Percentiles rank a stretch among this genome's conserved stretches.
These are phyloP conservation scores for Claviceps humidiphila DNA, from an alignment of 2,329 filamentous ascomycete genomes.

Conservation along the genomic window DNA sequence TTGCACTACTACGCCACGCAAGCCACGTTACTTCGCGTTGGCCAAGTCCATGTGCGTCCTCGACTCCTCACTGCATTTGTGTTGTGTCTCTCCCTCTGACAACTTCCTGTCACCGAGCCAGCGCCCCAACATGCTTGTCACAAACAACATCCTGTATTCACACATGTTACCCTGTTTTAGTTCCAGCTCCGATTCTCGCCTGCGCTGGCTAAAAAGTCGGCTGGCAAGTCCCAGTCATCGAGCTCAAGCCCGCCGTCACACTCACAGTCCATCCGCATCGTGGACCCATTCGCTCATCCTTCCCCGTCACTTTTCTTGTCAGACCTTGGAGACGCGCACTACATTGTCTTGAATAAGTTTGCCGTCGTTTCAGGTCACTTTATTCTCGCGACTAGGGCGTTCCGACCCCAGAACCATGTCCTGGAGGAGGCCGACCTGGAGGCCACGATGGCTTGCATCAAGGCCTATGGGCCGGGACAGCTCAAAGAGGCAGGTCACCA, in stretches of 20 bases:
- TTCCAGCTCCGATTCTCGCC: slow-evolving; percentile 64
- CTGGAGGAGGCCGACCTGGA: slow-evolving; percentile 48
- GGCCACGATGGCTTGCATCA: slow-evolving; percentile 47
- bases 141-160: neutral
- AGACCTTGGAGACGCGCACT: slow-evolving; percentile 39
- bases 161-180: slow-evolving; percentile 22
- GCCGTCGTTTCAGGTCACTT: slow-evolving; percentile 59
- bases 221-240: slow-evolving; percentile 17
- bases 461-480: slow-evolving; percentile 32
- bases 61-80: too few relatives aligned
- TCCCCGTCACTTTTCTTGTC: slow-evolving; percentile 38
- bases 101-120: too few relatives aligned
- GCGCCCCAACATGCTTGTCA: too few relatives aligned
- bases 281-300: slow-evolving; percentile 55
- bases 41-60: slow-evolving; percentile 28
- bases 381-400: slow-evolving; percentile 52
- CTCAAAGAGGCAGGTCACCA: neutral
- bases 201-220: slow-evolving; percentile 37
- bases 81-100: too few relatives aligned
- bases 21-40: slow-evolving; percentile 32
- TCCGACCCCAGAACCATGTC: slow-evolving; percentile 50
- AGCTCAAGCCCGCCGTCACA: slow-evolving; percentile 33
- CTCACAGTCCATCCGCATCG: slow-evolving; percentile 10
- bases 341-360: slow-evolving; percentile 63
- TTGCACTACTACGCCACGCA: slow-evolving; percentile 42